A percentile compares a stretch with the other conserved stretches of the same genome.
phyloP scores from a whole-genome alignment of 176 grass and related monocot species.

The Oryza australiensis region DNA sequence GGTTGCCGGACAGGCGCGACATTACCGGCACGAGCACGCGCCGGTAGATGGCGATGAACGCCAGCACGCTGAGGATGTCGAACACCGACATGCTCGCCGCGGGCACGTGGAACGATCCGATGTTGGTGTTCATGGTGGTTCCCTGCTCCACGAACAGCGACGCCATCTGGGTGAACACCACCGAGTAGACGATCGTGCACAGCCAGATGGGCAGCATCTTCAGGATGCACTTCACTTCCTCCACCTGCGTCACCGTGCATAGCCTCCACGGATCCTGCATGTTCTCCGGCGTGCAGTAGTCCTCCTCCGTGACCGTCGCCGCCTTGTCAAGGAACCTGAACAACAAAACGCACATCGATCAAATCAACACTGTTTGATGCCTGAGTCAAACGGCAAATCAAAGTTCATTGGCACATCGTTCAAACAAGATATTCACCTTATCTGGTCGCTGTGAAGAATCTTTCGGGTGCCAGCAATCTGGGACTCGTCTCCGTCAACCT shows the following conservation, averaged over 20 bases:
- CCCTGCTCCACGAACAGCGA: conserved; percentile 93
- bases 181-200: conserved; percentile 86
- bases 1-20: conserved; percentile 49
- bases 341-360: not conserved
- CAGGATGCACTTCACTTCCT: conserved; percentile 80
- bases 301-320: conserved; percentile 48
- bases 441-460: conserved; percentile 64
- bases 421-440: conserved; percentile 32
- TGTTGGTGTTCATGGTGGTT: conserved; percentile 59
- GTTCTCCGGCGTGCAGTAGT: conserved; percentile 26
- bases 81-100: conserved; percentile 89
- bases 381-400: not conserved
- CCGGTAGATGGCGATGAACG: conserved; percentile 69
- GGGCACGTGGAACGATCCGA: conserved; percentile 68
- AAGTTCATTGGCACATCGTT: not conserved
- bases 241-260: conserved; percentile 87
- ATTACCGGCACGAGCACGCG: conserved; percentile 49
- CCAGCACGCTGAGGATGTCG: conserved; percentile 75
- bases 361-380: no score
- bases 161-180: conserved; percentile 92
- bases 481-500: conserved; percentile 51
- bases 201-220: conserved; percentile 89
- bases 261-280: conserved; percentile 44
- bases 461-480: conserved; percentile 47
- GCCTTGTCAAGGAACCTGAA: conserved; percentile 77